A percentile compares a stretch with the other conserved stretches of the same genome.
These are phyloP conservation scores for Coniosporium tulheliwenetii DNA, from an alignment of 2,329 filamentous ascomycete species.

Conservation along the genomic window DNA sequence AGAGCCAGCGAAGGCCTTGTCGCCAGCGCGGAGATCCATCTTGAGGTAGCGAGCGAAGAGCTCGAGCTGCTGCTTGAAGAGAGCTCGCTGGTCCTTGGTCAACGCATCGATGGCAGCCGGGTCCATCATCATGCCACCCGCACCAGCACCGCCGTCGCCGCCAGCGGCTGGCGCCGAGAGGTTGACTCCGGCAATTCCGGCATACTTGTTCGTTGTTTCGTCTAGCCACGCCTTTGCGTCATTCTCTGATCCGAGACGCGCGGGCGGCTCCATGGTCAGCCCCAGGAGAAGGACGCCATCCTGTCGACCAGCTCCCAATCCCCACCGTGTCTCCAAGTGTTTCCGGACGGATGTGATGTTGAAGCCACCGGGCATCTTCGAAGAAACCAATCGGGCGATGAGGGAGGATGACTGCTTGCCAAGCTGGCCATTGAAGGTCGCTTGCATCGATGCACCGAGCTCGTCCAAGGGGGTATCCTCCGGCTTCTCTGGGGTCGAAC, in stretches of 20 bases:
- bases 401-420: conserved; percentile 92
- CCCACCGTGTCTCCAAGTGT: conserved; percentile 89
- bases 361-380: conserved; percentile 99
- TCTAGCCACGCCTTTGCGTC: conserved; percentile 92
- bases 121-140: conserved; percentile 98
- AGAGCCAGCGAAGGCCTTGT: conserved; percentile 77
- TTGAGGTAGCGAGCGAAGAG: conserved; percentile 91
- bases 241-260: conserved; percentile 74
- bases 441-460: conserved; percentile 86
- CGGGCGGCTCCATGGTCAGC: conserved; percentile 80
- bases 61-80: conserved; percentile 98
- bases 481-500: conserved; percentile 93
- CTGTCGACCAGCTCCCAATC: conserved; percentile 70
- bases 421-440: conserved; percentile 96
- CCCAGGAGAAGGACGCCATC: conserved; percentile 80
- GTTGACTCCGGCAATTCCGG: conserved; percentile 65
- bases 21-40: conserved; percentile 89
- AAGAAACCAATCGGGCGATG: conserved; percentile 87
- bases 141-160: conserved; percentile 55
- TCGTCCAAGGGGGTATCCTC: conserved; percentile 96
- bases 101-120: conserved; percentile 91
- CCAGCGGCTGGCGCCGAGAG: conserved; percentile 57
- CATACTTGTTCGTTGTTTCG: conserved; percentile 79
- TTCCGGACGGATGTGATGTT: conserved; percentile 95
- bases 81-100: conserved; percentile 85